A percentile compares a stretch with the other conserved stretches of the same genome.
Evolutionary conservation across 768 basidiomycete species (phyloP).

Genomic region (Amanita subjunquillea): DNA sequence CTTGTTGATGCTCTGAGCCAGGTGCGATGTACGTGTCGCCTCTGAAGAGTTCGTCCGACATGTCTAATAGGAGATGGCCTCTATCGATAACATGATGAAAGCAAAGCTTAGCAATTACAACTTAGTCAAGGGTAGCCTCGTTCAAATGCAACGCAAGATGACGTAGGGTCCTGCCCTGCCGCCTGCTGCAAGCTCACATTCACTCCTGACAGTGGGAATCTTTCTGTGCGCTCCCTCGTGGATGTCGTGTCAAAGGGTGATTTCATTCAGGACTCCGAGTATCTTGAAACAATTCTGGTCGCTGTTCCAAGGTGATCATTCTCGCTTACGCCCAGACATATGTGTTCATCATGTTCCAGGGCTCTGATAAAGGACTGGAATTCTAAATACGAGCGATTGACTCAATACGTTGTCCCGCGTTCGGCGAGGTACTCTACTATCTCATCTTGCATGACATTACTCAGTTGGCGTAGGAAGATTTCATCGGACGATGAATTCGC

Average conservation of each 20-base stretch:
- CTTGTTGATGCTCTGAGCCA: constrained; percentile 80
- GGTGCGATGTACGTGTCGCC: constrained; percentile 30
- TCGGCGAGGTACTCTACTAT: constrained; percentile 55
- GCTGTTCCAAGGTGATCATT: constrained; percentile 79
- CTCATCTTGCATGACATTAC: constrained; percentile 3
- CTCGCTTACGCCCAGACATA: constrained; percentile 8
- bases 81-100: constrained; percentile 93
- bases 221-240: constrained; percentile 81
- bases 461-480: constrained; percentile 40
- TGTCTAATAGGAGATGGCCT: constrained; percentile 73
- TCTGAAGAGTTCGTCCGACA: constrained; percentile 4
- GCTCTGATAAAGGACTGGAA: constrained; percentile 80
- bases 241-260: constrained; percentile 79
- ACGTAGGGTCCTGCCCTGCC: constrained; percentile 36
- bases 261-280: constrained; percentile 85
- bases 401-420: constrained; percentile 87
- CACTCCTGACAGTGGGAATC: constrained; percentile 60
- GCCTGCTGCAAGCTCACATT: constrained; percentile 6
- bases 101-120: constrained; percentile 87
- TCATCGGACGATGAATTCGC: constrained; percentile 84
- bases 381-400: constrained; percentile 77
- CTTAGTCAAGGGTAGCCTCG: constrained; percentile 84
- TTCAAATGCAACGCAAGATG: constrained; percentile 91
- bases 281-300: constrained; percentile 84
- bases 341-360: constrained; percentile 32